Evolutionary conservation across 2,329 filamentous ascomycete species (phyloP).

Genomic region (Xylaria sp.): DNA sequence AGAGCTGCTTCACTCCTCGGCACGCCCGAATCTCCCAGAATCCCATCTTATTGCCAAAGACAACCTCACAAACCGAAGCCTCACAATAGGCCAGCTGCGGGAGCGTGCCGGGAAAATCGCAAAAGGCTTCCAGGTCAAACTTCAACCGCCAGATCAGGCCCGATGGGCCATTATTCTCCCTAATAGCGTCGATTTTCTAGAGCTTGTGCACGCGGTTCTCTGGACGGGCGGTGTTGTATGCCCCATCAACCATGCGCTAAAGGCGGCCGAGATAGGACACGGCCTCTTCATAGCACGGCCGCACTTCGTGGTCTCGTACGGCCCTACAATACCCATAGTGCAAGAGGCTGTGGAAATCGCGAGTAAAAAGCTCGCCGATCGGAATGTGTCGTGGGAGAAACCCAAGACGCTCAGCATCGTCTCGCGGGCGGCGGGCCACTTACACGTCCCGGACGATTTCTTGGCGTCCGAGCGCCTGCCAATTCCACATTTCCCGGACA

Average conservation of each 20-base stretch:
- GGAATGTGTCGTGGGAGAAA: conserved; percentile 42
- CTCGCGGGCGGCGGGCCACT: conserved; percentile 26
- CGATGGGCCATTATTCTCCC: conserved; percentile 52
- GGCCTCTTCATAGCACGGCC: conserved; percentile 50
- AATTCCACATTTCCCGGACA: conserved; percentile 46
- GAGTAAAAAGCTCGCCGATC: conserved; percentile 30
- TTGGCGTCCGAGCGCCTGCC: conserved; percentile 38
- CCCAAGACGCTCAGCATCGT: conserved; percentile 47
- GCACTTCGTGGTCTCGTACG: conserved; percentile 49
- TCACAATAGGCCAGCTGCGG: conserved; percentile 51
- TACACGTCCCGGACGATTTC: conserved; percentile 45
- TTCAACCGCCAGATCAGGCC: conserved; percentile 44
- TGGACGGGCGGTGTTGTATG: conserved; percentile 49
- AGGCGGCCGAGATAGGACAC: conserved; percentile 48
- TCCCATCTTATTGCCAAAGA: conserved; percentile 52
- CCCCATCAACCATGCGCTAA: conserved; percentile 48
- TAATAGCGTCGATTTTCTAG: conserved; percentile 52
- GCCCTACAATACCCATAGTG: conserved; percentile 39
- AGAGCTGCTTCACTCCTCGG: conserved; percentile 49
- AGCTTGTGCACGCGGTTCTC: conserved; percentile 49
- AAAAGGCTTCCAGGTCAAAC: conserved; percentile 43
- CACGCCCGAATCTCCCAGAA: conserved; percentile 43
- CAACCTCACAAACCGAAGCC: conserved; percentile 51
- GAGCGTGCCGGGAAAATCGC: conserved; percentile 49
- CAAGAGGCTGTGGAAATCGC: conserved; percentile 44